Evolutionary conservation across 306 rosid genomes (phyloP).

Genomic region (Gynostemma pentaphyllum): DNA sequence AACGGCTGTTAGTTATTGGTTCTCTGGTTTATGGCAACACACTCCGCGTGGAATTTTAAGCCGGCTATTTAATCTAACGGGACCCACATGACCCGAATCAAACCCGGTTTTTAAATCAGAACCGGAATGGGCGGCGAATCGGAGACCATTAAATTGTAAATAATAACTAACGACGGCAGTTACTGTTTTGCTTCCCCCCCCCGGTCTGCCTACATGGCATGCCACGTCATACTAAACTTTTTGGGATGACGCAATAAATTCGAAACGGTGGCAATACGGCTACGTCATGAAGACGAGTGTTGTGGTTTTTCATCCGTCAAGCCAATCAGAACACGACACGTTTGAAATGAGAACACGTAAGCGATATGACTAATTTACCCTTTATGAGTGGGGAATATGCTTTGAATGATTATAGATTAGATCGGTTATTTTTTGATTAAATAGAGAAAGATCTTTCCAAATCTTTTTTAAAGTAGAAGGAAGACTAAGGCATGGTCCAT

Average conservation of each 20-base stretch:
- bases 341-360: background rate
- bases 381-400: background rate
- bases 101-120: background rate
- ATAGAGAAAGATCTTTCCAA: background rate
- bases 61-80: background rate
- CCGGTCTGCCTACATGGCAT: background rate
- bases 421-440: background rate
- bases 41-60: background rate
- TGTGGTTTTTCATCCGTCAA: background rate
- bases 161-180: background rate
- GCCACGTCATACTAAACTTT: constrained; percentile 8
- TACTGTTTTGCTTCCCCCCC: background rate
- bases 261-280: background rate
- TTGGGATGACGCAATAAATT: background rate
- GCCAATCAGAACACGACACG: background rate
- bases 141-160: background rate
- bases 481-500: background rate
- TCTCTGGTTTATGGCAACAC: background rate
- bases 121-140: background rate
- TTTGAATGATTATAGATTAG: background rate
- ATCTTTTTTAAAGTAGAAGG: background rate
- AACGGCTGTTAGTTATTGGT: background rate
- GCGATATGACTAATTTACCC: background rate
- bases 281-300: background rate
- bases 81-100: too few relatives aligned